A percentile compares a stretch with the other conserved stretches of the same genome.
These are phyloP conservation scores for Daldinia caldariorum DNA, from an alignment of 495 filamentous ascomycete genomes.

Conservation along the genomic window DNA sequence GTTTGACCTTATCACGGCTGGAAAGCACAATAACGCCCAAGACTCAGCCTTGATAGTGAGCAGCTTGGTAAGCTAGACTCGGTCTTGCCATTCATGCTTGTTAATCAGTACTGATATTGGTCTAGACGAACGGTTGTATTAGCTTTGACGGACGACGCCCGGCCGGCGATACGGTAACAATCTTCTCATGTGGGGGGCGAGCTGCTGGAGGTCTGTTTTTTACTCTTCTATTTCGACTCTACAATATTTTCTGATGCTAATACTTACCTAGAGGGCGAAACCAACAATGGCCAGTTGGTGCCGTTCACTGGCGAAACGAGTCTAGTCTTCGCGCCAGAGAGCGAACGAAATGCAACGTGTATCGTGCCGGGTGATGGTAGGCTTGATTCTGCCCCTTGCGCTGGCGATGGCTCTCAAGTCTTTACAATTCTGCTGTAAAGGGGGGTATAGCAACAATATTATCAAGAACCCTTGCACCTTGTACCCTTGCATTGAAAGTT, in stretches of 20 bases:
- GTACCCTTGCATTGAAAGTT: background rate
- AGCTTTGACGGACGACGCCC: constrained; percentile 59
- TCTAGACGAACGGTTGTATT: constrained; percentile 59
- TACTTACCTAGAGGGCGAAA: constrained; percentile 50
- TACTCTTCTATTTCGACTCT: background rate
- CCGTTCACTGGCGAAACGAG: constrained; percentile 54
- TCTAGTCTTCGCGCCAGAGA: constrained; percentile 55
- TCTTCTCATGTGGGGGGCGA: constrained; percentile 65
- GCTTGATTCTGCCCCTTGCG: constrained; percentile 55
- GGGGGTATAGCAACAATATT: background rate
- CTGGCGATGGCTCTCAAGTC: constrained; percentile 53
- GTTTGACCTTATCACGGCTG: constrained; percentile 63
- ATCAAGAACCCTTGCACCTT: background rate
- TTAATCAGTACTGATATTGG: constrained; percentile 17
- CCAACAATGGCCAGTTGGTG: constrained; percentile 54
- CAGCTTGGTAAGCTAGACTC: constrained; percentile 46
- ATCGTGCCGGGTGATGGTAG: constrained; percentile 52
- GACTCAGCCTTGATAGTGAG: constrained; percentile 59
- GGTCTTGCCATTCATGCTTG: background rate
- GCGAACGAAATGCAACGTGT: constrained; percentile 54
- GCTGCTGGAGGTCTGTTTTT: constrained; percentile 57
- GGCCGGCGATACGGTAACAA: constrained; percentile 57
- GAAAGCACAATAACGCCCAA: constrained; percentile 58
- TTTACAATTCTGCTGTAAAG: constrained; percentile 56
- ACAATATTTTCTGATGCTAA: constrained; percentile 21